A percentile compares a stretch with the other conserved stretches of the same genome.
phyloP scores from a whole-genome alignment of 2,329 filamentous ascomycete genomes.

The Ascochyta clinopodiicola region DNA sequence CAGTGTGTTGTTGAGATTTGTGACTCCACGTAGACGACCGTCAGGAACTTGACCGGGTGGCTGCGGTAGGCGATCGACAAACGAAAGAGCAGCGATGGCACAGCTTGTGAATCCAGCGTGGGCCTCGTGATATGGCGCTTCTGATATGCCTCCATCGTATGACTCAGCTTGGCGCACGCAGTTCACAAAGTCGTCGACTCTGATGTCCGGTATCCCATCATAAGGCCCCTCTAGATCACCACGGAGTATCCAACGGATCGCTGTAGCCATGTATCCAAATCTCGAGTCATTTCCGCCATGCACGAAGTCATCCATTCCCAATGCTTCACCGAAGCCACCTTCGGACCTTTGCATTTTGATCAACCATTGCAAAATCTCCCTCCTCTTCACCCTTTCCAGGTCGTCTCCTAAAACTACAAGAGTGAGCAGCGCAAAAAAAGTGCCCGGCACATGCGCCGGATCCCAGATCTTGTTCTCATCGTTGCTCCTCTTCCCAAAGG shows the following conservation, averaged over 20 bases:
- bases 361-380: conserved; percentile 76
- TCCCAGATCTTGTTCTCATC: conserved; percentile 67
- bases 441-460: conserved; percentile 84
- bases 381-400: conserved; percentile 68
- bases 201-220: conserved; percentile 71
- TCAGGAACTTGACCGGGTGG: conserved; percentile 31
- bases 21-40: conserved; percentile 41
- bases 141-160: conserved; percentile 85
- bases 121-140: conserved; percentile 79
- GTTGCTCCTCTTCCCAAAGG: conserved; percentile 58
- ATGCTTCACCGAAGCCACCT: conserved; percentile 88
- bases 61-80: conserved; percentile 69
- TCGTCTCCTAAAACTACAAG: conserved; percentile 72
- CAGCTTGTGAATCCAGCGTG: conserved; percentile 94
- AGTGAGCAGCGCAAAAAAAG: conserved; percentile 83
- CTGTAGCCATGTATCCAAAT: conserved; percentile 84
- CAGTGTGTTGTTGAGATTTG: conserved; percentile 49
- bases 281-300: conserved; percentile 84
- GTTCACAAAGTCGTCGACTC: conserved; percentile 71
- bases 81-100: conserved; percentile 76
- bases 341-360: conserved; percentile 76
- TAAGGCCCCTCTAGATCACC: conserved; percentile 62
- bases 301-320: conserved; percentile 66
- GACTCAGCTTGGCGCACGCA: conserved; percentile 75
- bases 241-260: conserved; percentile 80